These are phyloP conservation scores for Colletotrichum spinosum DNA, from an alignment of 2,329 filamentous ascomycete species.

Conservation along the genomic window DNA sequence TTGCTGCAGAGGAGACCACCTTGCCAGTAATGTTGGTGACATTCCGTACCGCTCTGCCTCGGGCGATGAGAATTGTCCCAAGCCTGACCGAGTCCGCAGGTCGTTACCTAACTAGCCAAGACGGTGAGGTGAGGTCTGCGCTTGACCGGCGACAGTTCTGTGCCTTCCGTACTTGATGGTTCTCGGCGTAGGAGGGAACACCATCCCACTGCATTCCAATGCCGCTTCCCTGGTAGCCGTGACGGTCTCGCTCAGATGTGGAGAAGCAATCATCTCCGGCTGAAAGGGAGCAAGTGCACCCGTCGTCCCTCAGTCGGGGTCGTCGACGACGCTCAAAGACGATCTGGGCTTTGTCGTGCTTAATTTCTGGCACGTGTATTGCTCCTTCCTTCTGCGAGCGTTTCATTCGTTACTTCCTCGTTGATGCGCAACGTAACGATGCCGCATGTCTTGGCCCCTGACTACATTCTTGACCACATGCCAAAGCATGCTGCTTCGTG, in stretches of 20 bases:
- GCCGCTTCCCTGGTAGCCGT: background rate
- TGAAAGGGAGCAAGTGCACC: constrained; percentile 16
- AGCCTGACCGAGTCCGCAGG: too few relatives aligned
- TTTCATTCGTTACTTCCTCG: background rate
- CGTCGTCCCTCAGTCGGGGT: background rate
- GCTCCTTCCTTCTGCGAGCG: background rate
- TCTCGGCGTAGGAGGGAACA: too few relatives aligned
- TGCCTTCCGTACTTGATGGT: too few relatives aligned
- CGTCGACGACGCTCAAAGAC: background rate
- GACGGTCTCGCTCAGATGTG: background rate
- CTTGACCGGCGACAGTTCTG: too few relatives aligned
- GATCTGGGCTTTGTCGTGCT: constrained; percentile 10
- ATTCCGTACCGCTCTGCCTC: too few relatives aligned
- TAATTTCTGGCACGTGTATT: constrained; percentile 18
- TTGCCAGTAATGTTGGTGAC: too few relatives aligned
- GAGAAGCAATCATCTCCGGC: constrained; percentile 6
- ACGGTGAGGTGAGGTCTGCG: too few relatives aligned
- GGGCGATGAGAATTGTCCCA: too few relatives aligned
- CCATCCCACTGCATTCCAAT: background rate
- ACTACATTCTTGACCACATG: constrained; percentile 11
- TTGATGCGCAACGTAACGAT: constrained; percentile 23
- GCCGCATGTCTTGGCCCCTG: constrained; percentile 21
- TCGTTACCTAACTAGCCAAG: too few relatives aligned
- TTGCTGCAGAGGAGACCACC: too few relatives aligned
- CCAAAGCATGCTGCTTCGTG: constrained; percentile 20